Evolutionary conservation across 129 eudicot genomes (phyloP), one percentile per base, ranked within the genome.

Genomic region (Oenanthe sinensis): DNA sequence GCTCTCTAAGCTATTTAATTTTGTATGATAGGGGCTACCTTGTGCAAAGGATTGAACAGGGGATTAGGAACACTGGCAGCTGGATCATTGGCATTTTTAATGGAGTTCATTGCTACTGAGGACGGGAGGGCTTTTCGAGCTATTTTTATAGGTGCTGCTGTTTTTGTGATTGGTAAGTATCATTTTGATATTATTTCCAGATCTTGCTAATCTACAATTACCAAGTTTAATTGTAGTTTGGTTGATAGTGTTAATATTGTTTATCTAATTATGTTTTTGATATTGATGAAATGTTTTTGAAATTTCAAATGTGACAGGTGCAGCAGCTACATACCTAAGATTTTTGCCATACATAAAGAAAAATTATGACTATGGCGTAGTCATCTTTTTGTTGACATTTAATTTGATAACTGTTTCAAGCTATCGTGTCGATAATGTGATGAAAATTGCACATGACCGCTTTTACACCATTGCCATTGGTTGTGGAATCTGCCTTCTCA

Each of bases 11-110:
- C 39, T 67, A 30, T 15, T 12, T 12, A 5, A 55, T 55, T 26
- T 30, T 60, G 33, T 10, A 24, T 10, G 14, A 15, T 40, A 96
- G 99, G 99, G 36, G 99, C 97, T 79, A 96, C 99, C 33, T 81
- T 96, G 62, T 96, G 96, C 88, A 96, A 96, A 81, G 99, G 99
- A 5, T 75, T 96, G 68, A 96, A 96, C 47, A 86, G 99, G 88
- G 99, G 97, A 78, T 69, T 89, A 8, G 99, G 99, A 75, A 96
- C 99, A 24, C 46, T 96, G 42, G 68, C 89, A 37, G 99, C 99
- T 8, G 99, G 97, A 65, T 81, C 87, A 26, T 68, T 96, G 75
- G 97, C 97, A 5, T 90, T 86, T 77, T 73, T 90, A 6, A 90
- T 96, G 22, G 93, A 92, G 85, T 86, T 81, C 76, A 77, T 92